Conservation (phyloP, 2,329 filamentous ascomycete genomes). For the Xylariaceae sp. region DNA sequence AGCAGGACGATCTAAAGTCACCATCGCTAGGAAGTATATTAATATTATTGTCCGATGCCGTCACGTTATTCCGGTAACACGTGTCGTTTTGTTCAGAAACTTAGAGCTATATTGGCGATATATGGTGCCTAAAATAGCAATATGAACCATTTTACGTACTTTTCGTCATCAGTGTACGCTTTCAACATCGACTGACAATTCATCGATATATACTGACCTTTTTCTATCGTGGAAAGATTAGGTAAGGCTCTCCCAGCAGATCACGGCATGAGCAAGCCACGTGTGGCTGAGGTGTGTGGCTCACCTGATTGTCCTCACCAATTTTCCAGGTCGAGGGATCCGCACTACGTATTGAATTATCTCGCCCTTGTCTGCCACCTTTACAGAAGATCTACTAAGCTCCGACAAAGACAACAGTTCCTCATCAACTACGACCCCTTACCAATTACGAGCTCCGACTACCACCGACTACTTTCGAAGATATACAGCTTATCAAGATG, state of each 20-base stretch:
- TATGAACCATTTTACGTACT: not conserved
- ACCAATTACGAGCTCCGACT: constrained; percentile 4
- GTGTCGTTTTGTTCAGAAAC: not conserved
- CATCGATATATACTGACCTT: not conserved
- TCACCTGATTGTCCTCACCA: not conserved
- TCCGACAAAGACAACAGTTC: constrained; percentile 13
- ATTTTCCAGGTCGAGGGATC: not conserved
- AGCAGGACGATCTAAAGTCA: too few species aligned
- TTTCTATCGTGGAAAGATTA: not conserved
- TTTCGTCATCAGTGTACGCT: not conserved
- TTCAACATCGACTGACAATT: not conserved
- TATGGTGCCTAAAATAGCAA: not conserved
- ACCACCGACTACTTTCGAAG: constrained; percentile 12
- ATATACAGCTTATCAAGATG: constrained; percentile 57
- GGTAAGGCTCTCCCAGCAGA: not conserved
- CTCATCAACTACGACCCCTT: constrained; percentile 7
- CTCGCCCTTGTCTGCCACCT: constrained; percentile 20
- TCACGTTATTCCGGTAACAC: not conserved
- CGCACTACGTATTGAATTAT: not conserved
- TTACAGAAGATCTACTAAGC: constrained; percentile 7
- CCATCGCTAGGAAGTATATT: too few species aligned
- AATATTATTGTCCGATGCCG: too few species aligned
- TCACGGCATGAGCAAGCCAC: not conserved
- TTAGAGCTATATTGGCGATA: not conserved
- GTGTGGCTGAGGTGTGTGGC: not conserved